Percentiles rank a stretch among this genome's conserved stretches.
Evolutionary conservation across 805 yeast species (phyloP).

Genomic region (Kodamaea hsintzibuensis): DNA sequence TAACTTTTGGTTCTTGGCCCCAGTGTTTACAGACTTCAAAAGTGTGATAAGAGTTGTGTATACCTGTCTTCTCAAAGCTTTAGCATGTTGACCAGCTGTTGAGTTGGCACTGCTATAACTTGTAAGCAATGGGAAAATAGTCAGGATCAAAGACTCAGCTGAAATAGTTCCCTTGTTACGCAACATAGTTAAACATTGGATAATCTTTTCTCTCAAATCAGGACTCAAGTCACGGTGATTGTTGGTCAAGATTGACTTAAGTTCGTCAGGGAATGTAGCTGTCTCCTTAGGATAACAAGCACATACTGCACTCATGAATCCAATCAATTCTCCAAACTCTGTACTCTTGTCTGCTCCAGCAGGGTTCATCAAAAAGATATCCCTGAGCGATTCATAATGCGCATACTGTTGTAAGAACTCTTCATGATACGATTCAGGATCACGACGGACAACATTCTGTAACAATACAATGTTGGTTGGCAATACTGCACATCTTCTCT

Average conservation of each 20-base stretch:
- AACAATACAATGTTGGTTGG: slow-evolving; percentile 90
- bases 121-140: slow-evolving; percentile 81
- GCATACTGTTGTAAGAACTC: slow-evolving; percentile 91
- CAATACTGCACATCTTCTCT: slow-evolving; percentile 87
- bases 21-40: slow-evolving; percentile 79
- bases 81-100: slow-evolving; percentile 63
- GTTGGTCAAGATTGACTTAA: slow-evolving; percentile 63
- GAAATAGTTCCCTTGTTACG: slow-evolving; percentile 79
- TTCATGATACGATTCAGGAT: slow-evolving; percentile 91
- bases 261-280: slow-evolving; percentile 76
- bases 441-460: slow-evolving; percentile 91
- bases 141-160: slow-evolving; percentile 79
- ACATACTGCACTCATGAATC: slow-evolving; percentile 91
- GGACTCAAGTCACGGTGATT: slow-evolving; percentile 82
- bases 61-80: slow-evolving; percentile 77
- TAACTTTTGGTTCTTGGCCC: slow-evolving; percentile 86
- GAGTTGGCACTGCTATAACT: slow-evolving; percentile 54
- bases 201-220: slow-evolving; percentile 88
- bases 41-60: slow-evolving; percentile 77
- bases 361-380: slow-evolving; percentile 78
- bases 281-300: slow-evolving; percentile 89
- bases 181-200: slow-evolving; percentile 85
- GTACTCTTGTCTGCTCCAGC: slow-evolving; percentile 54
- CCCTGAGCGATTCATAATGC: slow-evolving; percentile 89
- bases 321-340: slow-evolving; percentile 79